Evolutionary conservation across 768 basidiomycete genomes (phyloP).

Genomic region (Cystofilobasidium macerans): DNA sequence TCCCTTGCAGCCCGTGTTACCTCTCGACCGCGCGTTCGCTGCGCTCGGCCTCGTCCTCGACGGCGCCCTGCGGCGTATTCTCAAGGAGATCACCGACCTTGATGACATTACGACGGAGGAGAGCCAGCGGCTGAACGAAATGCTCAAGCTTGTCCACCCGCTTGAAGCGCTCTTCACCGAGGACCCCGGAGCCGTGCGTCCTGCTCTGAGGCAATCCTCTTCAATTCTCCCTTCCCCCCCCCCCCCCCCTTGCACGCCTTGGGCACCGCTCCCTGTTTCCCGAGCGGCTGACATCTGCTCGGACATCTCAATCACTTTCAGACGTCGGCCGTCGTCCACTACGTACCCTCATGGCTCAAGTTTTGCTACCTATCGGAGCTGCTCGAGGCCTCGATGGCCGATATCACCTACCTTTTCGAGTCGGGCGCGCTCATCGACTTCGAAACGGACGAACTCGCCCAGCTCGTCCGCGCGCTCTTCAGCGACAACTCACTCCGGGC

Average conservation of each 20-base stretch:
- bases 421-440: slow-evolving; percentile 85
- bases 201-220: no score
- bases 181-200: slow-evolving; percentile 49
- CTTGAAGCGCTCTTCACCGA: slow-evolving; percentile 72
- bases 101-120: slow-evolving; percentile 81
- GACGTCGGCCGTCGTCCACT: slow-evolving; percentile 63
- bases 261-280: no score
- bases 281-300: no score
- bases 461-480: slow-evolving; percentile 74
- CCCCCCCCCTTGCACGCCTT: not conserved
- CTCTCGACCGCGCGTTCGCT: slow-evolving; percentile 57
- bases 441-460: slow-evolving; percentile 65
- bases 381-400: slow-evolving; percentile 80
- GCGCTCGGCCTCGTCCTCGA: slow-evolving; percentile 63
- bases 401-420: slow-evolving; percentile 83
- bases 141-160: slow-evolving; percentile 65
- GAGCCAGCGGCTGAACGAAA: slow-evolving; percentile 67
- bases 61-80: slow-evolving; percentile 53
- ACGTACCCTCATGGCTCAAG: slow-evolving; percentile 89
- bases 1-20: slow-evolving; percentile 51
- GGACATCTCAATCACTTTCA: no score
- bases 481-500: slow-evolving; percentile 73
- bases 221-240: not conserved
- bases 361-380: slow-evolving; percentile 89
- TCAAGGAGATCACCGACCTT: slow-evolving; percentile 61